A percentile compares a stretch with the other conserved stretches of the same genome.
Evolutionary conservation across 2,329 filamentous ascomycete species (phyloP).

Genomic region (Beauveria asiatica): DNA sequence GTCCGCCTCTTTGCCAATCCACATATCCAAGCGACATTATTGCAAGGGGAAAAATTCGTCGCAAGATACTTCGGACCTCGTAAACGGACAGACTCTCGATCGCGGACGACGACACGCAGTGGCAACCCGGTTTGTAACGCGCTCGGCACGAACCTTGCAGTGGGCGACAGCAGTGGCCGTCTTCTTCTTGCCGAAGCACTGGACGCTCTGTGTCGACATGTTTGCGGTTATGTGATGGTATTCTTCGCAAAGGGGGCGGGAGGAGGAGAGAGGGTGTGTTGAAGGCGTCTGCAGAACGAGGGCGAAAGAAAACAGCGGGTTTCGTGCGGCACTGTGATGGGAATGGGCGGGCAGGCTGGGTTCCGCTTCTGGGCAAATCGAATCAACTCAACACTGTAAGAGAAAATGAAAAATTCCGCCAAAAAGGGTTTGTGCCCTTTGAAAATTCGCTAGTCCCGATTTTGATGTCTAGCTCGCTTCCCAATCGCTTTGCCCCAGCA

Average conservation of each 20-base stretch:
- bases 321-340: not conserved
- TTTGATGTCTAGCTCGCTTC: not conserved
- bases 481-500: not conserved
- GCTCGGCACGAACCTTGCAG: constrained; percentile 63
- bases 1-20: not conserved
- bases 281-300: not conserved
- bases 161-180: constrained; percentile 83
- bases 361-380: not conserved
- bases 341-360: not conserved
- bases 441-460: not conserved
- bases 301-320: constrained; percentile 13
- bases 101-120: not conserved
- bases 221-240: constrained; percentile 9
- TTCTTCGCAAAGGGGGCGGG: constrained; percentile 3
- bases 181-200: constrained; percentile 99
- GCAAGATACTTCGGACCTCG: not conserved
- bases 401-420: too few relatives aligned
- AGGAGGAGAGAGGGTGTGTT: not conserved
- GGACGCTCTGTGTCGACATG: constrained; percentile 75
- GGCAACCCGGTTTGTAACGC: not conserved
- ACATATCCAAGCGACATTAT: not conserved
- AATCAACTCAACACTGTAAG: not conserved
- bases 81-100: not conserved
- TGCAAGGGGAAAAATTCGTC: too few relatives aligned
- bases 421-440: constrained; percentile 12